phyloP scores from a whole-genome alignment of 2,329 filamentous ascomycete genomes.

The Helminthosporium solani region DNA sequence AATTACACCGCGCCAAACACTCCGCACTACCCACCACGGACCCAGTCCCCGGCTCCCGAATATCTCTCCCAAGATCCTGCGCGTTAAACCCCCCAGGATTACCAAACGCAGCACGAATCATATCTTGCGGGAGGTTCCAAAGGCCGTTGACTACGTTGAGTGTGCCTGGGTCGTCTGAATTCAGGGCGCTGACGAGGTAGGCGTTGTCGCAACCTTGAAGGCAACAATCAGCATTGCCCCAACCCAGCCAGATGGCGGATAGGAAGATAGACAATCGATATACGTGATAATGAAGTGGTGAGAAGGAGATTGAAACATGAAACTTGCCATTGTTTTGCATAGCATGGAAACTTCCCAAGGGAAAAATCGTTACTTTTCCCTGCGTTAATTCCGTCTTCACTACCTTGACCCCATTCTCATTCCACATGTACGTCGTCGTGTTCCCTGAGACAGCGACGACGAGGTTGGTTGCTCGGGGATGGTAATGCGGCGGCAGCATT shows the following conservation, averaged over 20 bases:
- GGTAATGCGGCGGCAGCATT: constrained; percentile 54
- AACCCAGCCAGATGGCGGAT: too few relatives aligned
- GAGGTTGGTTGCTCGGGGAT: constrained; percentile 53
- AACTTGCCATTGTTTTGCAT: constrained; percentile 54
- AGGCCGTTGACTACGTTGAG: constrained; percentile 50
- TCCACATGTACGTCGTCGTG: constrained; percentile 54
- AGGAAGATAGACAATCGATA: too few relatives aligned
- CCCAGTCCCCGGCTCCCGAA: too few relatives aligned
- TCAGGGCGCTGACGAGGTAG: constrained; percentile 52
- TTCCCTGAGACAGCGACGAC: constrained; percentile 52
- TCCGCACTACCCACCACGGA: too few relatives aligned
- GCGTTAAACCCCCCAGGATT: constrained; percentile 6
- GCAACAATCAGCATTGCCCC: background rate
- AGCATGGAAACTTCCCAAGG: constrained; percentile 49
- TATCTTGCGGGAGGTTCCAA: constrained; percentile 43
- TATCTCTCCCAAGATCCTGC: too few relatives aligned
- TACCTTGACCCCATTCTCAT: constrained; percentile 52
- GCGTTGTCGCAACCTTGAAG: constrained; percentile 49
- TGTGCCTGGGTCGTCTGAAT: constrained; percentile 53
- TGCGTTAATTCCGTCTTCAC: constrained; percentile 46
- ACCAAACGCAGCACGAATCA: constrained; percentile 49
- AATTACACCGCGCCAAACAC: background rate
- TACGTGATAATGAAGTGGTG: background rate
- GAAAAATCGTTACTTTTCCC: constrained; percentile 54
- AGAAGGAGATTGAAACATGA: background rate